Evolutionary conservation across 192 early-diverging fungal genomes (phyloP).

Genomic region (Lunasporangiospora selenospora): DNA sequence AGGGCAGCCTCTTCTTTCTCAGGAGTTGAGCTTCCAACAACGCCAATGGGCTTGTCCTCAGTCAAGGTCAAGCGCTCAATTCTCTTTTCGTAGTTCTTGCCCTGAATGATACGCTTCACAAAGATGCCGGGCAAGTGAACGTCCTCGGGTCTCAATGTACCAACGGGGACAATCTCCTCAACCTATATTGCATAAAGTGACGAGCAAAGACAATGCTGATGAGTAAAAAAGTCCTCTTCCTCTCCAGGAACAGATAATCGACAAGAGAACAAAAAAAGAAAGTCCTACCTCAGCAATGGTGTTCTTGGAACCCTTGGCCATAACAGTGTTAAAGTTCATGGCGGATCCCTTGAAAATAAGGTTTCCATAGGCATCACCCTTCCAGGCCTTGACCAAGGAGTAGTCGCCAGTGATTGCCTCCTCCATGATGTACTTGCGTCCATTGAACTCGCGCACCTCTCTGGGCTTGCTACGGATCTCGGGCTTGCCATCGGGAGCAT

Average conservation of each 20-base stretch:
- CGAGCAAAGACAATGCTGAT: too few relatives aligned
- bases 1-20: constrained; percentile 42
- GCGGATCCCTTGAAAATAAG: constrained; percentile 73
- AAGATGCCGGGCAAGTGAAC: constrained; percentile 80
- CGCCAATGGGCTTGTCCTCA: constrained; percentile 36
- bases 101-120: constrained; percentile 76
- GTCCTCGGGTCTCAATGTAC: constrained; percentile 69
- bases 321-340: constrained; percentile 80
- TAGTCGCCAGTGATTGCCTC: constrained; percentile 78
- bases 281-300: constrained; percentile 74
- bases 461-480: constrained; percentile 65
- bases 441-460: constrained; percentile 71
- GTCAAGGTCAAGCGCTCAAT: constrained; percentile 71
- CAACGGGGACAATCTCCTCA: constrained; percentile 79
- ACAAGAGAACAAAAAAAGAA: too few relatives aligned
- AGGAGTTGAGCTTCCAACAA: constrained; percentile 34
- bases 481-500: constrained; percentile 59
- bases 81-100: constrained; percentile 74
- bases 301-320: constrained; percentile 77
- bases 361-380: constrained; percentile 81
- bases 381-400: constrained; percentile 86
- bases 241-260: too few relatives aligned
- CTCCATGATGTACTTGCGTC: constrained; percentile 78
- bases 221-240: too few relatives aligned
- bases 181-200: constrained; percentile 43